phyloP scores from a whole-genome alignment of 2,329 filamentous ascomycete species.

The Phyllosticta ampelicida region DNA sequence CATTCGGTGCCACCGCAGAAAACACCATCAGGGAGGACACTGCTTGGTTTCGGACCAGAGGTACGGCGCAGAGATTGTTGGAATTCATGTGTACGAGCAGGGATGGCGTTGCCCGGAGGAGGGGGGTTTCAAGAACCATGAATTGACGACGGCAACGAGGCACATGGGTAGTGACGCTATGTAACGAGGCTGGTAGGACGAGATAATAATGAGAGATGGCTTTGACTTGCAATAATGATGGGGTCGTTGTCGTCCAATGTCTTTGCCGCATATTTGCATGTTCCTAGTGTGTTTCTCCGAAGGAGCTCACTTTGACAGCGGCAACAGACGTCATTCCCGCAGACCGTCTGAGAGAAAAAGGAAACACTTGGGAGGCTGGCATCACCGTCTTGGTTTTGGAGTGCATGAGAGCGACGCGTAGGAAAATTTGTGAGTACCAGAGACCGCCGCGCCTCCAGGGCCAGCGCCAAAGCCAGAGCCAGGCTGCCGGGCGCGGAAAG shows the following conservation, averaged over 20 bases:
- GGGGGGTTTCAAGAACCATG: background rate
- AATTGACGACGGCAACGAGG: background rate
- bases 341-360: background rate
- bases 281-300: no score
- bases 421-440: no score
- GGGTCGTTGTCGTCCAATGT: background rate
- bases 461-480: no score
- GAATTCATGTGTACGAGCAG: background rate
- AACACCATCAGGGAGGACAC: background rate
- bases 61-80: background rate
- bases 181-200: background rate
- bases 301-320: background rate
- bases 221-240: background rate
- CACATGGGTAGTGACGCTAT: background rate
- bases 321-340: background rate
- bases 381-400: no score
- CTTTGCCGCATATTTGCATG: no score
- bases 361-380: no score
- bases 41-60: background rate
- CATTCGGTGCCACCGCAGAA: background rate
- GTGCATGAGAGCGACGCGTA: no score
- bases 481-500: no score
- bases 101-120: background rate
- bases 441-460: no score
- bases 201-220: background rate